Conservation (phyloP, 495 filamentous ascomycete genomes). For the Hypoxylon cercidicola region DNA sequence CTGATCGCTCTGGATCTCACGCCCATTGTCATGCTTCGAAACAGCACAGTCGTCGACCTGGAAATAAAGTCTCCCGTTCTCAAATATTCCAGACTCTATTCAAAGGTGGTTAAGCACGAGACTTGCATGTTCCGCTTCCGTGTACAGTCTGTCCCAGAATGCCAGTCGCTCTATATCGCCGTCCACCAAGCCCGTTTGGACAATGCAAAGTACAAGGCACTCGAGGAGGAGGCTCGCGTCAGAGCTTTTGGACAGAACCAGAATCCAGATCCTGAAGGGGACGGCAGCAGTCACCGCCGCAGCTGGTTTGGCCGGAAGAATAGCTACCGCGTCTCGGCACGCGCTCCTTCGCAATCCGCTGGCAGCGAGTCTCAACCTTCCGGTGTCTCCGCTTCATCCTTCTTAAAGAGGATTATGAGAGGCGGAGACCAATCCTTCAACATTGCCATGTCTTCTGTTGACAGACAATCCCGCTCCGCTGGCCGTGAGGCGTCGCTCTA, state of each 20-base stretch:
- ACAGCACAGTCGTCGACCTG: slow-evolving; percentile 91
- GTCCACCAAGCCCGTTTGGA: slow-evolving; percentile 86
- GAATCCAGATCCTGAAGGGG: slow-evolving; percentile 50
- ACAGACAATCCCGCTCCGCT: slow-evolving; percentile 56
- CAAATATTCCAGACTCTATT: slow-evolving; percentile 66
- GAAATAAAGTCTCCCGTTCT: slow-evolving; percentile 84
- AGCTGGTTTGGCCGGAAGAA: slow-evolving; percentile 70
- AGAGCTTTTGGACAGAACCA: slow-evolving; percentile 58
- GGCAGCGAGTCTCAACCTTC: slow-evolving; percentile 54
- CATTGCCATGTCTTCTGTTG: slow-evolving; percentile 69
- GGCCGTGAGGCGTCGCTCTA: slow-evolving; percentile 70
- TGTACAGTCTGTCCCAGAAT: slow-evolving; percentile 79
- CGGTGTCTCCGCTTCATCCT: slow-evolving; percentile 77
- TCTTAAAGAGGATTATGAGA: slow-evolving; percentile 68
- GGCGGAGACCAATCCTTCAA: slow-evolving; percentile 74
- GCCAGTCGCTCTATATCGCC: slow-evolving; percentile 79
- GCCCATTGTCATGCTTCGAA: slow-evolving; percentile 84
- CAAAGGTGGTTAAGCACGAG: slow-evolving; percentile 81
- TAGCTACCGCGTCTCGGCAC: slow-evolving; percentile 65
- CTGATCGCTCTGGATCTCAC: slow-evolving; percentile 85
- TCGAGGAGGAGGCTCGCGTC: slow-evolving; percentile 70
- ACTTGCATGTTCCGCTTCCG: slow-evolving; percentile 72
- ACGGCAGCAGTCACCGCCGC: slow-evolving; percentile 52
- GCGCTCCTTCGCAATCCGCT: slow-evolving; percentile 60
- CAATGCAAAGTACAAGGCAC: slow-evolving; percentile 87